Evolutionary conservation across 768 basidiomycete species (phyloP), one percentile per base, ranked within the genome.

Genomic region (Hypholoma sublateritium): DNA sequence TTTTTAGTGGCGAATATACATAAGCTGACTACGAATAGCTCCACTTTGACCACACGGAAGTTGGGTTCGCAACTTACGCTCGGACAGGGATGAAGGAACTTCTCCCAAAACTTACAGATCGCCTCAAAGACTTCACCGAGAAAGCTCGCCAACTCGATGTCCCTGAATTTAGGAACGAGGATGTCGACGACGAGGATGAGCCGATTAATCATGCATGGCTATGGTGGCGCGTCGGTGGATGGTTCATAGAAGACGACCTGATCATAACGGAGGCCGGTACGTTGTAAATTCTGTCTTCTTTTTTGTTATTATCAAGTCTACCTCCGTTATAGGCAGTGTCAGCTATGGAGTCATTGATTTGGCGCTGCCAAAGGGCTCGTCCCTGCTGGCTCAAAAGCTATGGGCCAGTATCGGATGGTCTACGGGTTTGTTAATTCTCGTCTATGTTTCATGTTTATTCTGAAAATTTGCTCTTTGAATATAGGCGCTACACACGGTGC

Each of bases 321-420:
- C 37, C 36, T 28, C 13, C 7, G 57, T n/a, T 47, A 59, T 36
- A 32, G 28, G 28, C 6, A 32, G 28, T 32, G 28, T 32, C 9
- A 32, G 28, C 28, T 32, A 32, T 9, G 53, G 58, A 19, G 53
- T 59, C 34, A 9, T 59, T 32, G 58, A 55, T 45, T 35, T 59
- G 39, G 39, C 58, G 50, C 34, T 59, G 25, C 58, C 58, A 34
- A 37, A 41, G 19, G 53, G 44, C 22, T 54, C 58, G 3, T 36
- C 37, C 21, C 47, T 59, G n/a, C 53, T 59, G 3, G 53, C 52
- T 44, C 58, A 59, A 47, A 59, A 54, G n/a, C 39, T 59, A 6
- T 59, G 58, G 58, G 58, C 53, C 13, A 59, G 58, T 44, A 59
- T 59, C 14, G 58, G 58, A 35, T 59, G 58, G 58, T 59, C 58